Base-by-base conservation (phyloP, 768 basidiomycete species). In the Pulveroboletus sp. region DNA sequence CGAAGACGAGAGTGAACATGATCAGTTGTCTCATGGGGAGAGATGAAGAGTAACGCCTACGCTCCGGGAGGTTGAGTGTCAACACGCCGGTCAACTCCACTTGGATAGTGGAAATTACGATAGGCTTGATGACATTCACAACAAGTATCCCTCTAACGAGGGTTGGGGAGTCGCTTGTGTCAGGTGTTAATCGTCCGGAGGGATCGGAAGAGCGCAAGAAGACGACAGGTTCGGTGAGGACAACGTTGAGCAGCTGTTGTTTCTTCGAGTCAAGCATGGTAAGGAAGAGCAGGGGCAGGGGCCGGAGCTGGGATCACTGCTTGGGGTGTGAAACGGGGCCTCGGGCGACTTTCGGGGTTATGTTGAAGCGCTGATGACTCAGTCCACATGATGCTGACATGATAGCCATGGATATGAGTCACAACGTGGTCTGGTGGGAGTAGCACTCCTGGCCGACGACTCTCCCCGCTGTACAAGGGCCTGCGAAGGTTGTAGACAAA, bases 21-120 rank as follows among this genome's bases (percentile, higher is more conserved):
- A 12, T 45, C 27, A 39, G 49, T 48, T 12, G 26, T 33, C 31
- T 33, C n/a, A n/a, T 28, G 39, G n/a, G 28, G 26, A 40, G 10
- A 49, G 49, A 49, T 32, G 31, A 26, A 32, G 18, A 33, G 43
- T 63, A 6, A 46, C 9, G 67, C 79, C 43, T 47, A 93, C 95
- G 91, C 76, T 97, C 95, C 11, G 89, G 85, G 78, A 6, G 83
- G 83, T 14, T 12, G 33, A 45, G 11, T 36, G 77, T 69, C 14
- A 82, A 73, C 48, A 76, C 81, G 4, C 89, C 94, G 28, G 80
- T 73, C 27, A 98, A 70, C 62, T 86, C 83, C 38, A 94, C 76
- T 46, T 86, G 85, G 46, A 99, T 93, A 56, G 81, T 89, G 35
- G 87, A 85, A 54, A 99, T 87, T 58, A 79, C 82, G 46, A 82